Base-by-base conservation (phyloP, 352 stramenopile species). In the Phytophthora macrochlamydospora region DNA sequence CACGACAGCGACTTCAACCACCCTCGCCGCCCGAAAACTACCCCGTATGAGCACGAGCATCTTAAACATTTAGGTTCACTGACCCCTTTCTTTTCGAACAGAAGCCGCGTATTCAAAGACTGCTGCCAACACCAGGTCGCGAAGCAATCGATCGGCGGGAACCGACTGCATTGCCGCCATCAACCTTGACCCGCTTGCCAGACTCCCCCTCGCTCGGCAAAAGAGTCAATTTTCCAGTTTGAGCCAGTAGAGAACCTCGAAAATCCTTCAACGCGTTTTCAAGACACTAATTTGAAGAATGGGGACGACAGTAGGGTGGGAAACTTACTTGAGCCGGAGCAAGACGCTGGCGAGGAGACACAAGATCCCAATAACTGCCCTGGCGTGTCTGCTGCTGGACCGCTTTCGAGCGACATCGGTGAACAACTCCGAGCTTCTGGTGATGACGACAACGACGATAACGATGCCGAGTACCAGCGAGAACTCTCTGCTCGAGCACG, bases 101-200 rank as follows among this genome's bases (percentile, higher is more conserved):
- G 76, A 85, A 85, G 45, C 76, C 62, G 43, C 76, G 63, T n/a
- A 72, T 85, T 18, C 73, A 79, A 43, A 61, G 74, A 9, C 51
- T 83, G 8, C 40, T 85, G 29, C 45, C 73, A 3, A 49, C 62
- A 12, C 71, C 74, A 14, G 65, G 71, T 13, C 71, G 78, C 54
- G 62, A 51, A n/a, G 14, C 65, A 30, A 44, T 49, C 28, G 63
- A 76, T 30, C 52, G 31, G 24, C 35, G 8, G 29, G 50, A 70
- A 45, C 52, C 28, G 6, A 53, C 40, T 7, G 18, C 56, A 11
- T 14, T 14, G 13, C 29, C 67, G 5, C 37, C 59, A 11, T 73
- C 62, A 18, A 84, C 78, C 40, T 79, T 91, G 70, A 82, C 73
- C 1, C 76, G 76, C n/a, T 48, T 91, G 9, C 79, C 82, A 0